Percentiles rank a stretch among this genome's conserved stretches.
Conservation (phyloP, 1,284 basidiomycete genomes). For the Spongiforma sp. region DNA sequence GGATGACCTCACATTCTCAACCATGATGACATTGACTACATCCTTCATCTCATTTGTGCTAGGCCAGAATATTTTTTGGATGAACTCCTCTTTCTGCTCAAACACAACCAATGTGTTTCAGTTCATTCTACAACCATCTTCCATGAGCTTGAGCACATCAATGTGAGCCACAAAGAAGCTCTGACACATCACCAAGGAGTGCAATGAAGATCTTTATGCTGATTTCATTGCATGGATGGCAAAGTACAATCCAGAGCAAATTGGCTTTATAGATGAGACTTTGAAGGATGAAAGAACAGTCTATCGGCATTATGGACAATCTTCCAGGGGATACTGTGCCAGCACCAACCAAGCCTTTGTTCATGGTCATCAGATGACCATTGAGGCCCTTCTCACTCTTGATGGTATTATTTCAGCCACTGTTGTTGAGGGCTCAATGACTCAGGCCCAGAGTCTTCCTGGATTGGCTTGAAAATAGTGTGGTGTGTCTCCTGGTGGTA, state of each 20-base stretch:
- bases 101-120: slow-evolving; percentile 15
- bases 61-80: background rate
- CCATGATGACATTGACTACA: too few relatives aligned
- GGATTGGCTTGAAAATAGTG: background rate
- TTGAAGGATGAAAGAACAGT: background rate
- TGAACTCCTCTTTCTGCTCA: background rate
- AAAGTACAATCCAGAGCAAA: background rate
- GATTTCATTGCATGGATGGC: background rate
- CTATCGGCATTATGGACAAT: background rate
- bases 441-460: background rate
- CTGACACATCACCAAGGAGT: background rate
- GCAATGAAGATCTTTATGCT: background rate
- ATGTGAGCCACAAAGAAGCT: slow-evolving; percentile 1
- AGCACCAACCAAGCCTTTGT: background rate
- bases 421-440: slow-evolving; percentile 1
- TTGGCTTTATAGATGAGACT: background rate
- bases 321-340: background rate
- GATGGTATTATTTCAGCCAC: background rate
- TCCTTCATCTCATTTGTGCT: too few relatives aligned
- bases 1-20: too few relatives aligned
- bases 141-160: slow-evolving; percentile 29
- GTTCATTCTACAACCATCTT: slow-evolving; percentile 29
- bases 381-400: background rate
- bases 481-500: background rate
- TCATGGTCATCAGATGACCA: background rate